phyloP scores from a whole-genome alignment of 805 yeast species.

The Metschnikowia baotianmanensis region DNA sequence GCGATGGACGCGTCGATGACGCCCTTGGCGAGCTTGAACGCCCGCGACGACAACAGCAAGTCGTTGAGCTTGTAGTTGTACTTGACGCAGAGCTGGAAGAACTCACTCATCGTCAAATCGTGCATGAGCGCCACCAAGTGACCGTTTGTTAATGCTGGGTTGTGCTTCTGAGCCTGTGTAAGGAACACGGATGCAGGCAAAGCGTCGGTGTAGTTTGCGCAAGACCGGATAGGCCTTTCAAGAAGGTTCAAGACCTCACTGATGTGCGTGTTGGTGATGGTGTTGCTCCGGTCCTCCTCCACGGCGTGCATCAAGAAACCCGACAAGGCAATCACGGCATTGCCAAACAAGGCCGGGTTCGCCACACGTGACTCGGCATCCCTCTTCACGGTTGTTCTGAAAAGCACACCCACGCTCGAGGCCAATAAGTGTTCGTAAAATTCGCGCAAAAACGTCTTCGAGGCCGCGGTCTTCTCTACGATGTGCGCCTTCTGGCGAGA shows the following conservation, averaged over 20 bases:
- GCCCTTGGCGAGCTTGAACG: conserved; percentile 68
- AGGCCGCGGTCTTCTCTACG: neutral
- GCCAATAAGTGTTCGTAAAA: conserved; percentile 28
- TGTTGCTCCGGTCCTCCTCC: conserved; percentile 59
- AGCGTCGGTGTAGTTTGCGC: conserved; percentile 35
- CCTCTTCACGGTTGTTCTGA: conserved; percentile 40
- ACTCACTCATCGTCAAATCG: conserved; percentile 62
- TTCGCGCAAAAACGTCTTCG: neutral
- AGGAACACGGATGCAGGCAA: conserved; percentile 48
- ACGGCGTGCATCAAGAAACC: conserved; percentile 58
- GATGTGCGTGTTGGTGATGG: conserved; percentile 50
- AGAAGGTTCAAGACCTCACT: conserved; percentile 58
- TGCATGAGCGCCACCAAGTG: conserved; percentile 56
- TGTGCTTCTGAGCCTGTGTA: conserved; percentile 27
- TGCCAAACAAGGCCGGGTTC: conserved; percentile 58
- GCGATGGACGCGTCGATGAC: conserved; percentile 64
- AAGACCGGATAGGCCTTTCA: conserved; percentile 54
- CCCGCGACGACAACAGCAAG: conserved; percentile 58
- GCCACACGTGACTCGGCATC: conserved; percentile 62
- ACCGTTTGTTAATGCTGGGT: conserved; percentile 16
- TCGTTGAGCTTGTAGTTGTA: conserved; percentile 66
- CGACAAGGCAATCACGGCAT: conserved; percentile 60
- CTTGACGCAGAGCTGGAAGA: conserved; percentile 60
- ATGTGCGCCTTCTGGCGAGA: conserved; percentile 3
- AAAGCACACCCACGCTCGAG: conserved; percentile 34